phyloP scores from a whole-genome alignment of 2,329 filamentous ascomycete species.

The Elsinoe australis region DNA sequence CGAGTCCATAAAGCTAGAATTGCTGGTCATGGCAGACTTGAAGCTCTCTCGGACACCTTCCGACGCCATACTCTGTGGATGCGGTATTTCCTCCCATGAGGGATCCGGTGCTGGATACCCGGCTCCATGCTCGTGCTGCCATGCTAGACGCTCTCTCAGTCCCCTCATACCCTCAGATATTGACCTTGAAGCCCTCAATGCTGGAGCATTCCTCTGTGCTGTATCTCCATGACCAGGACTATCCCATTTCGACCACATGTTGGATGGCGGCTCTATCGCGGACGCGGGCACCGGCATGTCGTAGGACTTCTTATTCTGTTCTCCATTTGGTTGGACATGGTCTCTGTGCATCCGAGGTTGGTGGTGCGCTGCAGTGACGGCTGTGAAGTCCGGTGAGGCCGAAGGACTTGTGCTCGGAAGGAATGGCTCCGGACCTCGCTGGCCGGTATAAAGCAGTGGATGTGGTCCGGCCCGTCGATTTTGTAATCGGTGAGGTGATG shows the following conservation, averaged over 20 bases:
- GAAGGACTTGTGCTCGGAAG: slow-evolving; percentile 14
- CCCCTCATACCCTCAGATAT: slow-evolving; percentile 31
- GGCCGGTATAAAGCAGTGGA: slow-evolving; percentile 21
- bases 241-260: slow-evolving; percentile 1
- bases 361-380: slow-evolving; percentile 1
- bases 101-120: slow-evolving; percentile 13
- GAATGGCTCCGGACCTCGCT: slow-evolving; percentile 6
- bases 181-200: slow-evolving; percentile 27
- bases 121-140: slow-evolving; percentile 28
- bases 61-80: slow-evolving; percentile 32
- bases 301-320: neutral
- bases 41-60: slow-evolving; percentile 46
- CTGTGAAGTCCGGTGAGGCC: slow-evolving; percentile 10
- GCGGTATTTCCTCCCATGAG: slow-evolving; percentile 25
- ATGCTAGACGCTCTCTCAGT: slow-evolving; percentile 29
- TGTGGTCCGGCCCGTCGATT: slow-evolving; percentile 25
- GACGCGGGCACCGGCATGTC: slow-evolving; percentile 2
- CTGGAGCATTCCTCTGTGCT: neutral
- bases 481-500: slow-evolving; percentile 36
- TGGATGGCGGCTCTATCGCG: neutral
- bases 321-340: neutral
- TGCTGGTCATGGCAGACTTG: slow-evolving; percentile 52
- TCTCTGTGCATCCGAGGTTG: slow-evolving; percentile 12
- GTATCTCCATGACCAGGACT: neutral
- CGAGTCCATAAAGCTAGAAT: slow-evolving; percentile 51